Percentiles rank a stretch among this genome's conserved stretches.
Evolutionary conservation across 306 rosid species (phyloP).

Genomic region (Adenanthera pavonina): DNA sequence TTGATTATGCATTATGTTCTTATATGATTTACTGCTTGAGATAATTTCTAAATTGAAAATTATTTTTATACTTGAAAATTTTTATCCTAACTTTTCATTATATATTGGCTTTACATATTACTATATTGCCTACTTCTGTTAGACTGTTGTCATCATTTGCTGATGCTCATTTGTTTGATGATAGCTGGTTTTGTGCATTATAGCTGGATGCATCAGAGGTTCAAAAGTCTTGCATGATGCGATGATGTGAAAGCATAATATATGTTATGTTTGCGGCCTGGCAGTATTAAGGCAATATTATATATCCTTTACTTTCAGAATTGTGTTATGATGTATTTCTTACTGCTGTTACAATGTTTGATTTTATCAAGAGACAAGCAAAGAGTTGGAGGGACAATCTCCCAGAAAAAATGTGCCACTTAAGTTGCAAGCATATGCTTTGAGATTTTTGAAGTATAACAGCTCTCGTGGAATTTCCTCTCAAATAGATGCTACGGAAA

Average conservation of each 20-base stretch:
- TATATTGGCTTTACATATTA: slow-evolving; percentile 7
- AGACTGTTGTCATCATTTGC: slow-evolving; percentile 5
- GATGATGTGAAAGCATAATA: background rate
- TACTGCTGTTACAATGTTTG: slow-evolving; percentile 6
- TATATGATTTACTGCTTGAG: slow-evolving; percentile 7
- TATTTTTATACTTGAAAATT: slow-evolving; percentile 6
- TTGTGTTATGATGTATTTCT: slow-evolving; percentile 5
- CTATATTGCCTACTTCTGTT: background rate
- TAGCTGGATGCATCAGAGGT: slow-evolving; percentile 2
- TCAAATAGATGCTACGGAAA: slow-evolving; percentile 61
- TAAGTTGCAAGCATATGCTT: slow-evolving; percentile 68
- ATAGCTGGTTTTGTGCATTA: background rate
- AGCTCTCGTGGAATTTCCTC: slow-evolving; percentile 52
- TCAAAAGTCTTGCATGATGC: background rate
- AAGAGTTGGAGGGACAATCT: slow-evolving; percentile 48
- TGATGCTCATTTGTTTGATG: slow-evolving; percentile 1
- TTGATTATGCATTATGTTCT: background rate
- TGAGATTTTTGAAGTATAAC: slow-evolving; percentile 70
- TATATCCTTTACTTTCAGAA: background rate
- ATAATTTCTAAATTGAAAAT: background rate
- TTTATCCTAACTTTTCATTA: background rate
- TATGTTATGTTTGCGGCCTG: slow-evolving; percentile 1
- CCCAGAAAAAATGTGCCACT: slow-evolving; percentile 42
- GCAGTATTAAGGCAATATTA: background rate
- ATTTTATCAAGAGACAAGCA: background rate